Conservation (phyloP, 345 rosid genomes). For the Populus davidiana region DNA sequence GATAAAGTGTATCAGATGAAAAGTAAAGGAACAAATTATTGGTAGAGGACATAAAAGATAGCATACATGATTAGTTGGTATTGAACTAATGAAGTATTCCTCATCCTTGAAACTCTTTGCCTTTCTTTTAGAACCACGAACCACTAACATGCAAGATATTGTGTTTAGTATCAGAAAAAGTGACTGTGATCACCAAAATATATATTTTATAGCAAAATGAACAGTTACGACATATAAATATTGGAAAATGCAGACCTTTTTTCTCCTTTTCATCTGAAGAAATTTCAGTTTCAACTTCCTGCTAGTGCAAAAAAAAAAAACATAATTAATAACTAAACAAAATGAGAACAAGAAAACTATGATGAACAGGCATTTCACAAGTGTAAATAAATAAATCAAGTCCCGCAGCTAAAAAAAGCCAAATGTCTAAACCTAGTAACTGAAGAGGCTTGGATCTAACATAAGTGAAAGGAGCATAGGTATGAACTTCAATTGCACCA, state of each 20-base stretch:
- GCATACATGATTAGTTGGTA: slow-evolving; percentile 81
- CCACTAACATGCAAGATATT: slow-evolving; percentile 27
- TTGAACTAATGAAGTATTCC: slow-evolving; percentile 75
- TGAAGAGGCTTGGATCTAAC: background rate
- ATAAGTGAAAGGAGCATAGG: background rate
- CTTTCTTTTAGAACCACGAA: slow-evolving; percentile 64
- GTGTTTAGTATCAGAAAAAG: slow-evolving; percentile 10
- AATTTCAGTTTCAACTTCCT: slow-evolving; percentile 51
- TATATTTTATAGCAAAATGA: background rate
- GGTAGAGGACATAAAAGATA: slow-evolving; percentile 1
- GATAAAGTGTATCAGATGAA: background rate
- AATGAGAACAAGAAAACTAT: background rate
- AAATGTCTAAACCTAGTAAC: background rate
- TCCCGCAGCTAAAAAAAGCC: background rate
- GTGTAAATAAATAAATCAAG: background rate
- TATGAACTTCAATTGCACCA: background rate
- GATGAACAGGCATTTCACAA: background rate
- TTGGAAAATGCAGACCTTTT: slow-evolving; percentile 39
- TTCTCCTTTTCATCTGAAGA: slow-evolving; percentile 36
- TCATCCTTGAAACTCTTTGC: slow-evolving; percentile 77
- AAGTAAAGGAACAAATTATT: background rate
- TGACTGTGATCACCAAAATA: slow-evolving; percentile 4
- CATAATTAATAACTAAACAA: slow-evolving; percentile 7
- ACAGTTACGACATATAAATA: background rate
- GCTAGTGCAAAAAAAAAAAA: slow-evolving; percentile 19